Evolutionary conservation across 1,284 basidiomycete genomes (phyloP).

Genomic region (Irpex rosettiformis): DNA sequence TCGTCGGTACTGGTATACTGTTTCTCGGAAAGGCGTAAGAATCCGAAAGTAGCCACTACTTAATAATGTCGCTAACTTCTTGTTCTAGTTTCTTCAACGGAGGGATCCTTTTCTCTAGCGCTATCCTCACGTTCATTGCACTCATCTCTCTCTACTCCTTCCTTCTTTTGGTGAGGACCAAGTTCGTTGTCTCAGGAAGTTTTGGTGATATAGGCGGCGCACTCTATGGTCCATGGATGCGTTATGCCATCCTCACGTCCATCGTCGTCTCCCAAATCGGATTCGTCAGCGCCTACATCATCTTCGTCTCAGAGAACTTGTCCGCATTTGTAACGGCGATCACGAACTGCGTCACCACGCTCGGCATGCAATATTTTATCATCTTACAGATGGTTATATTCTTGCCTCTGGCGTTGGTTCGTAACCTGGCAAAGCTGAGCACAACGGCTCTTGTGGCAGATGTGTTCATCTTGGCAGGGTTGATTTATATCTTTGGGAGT

Average conservation of each 20-base stretch:
- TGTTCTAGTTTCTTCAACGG: conserved; percentile 89
- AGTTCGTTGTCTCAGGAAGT: conserved; percentile 86
- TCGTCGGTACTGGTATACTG: conserved; percentile 94
- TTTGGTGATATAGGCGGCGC: conserved; percentile 97
- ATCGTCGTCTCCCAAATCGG: conserved; percentile 91
- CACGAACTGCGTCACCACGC: conserved; percentile 69
- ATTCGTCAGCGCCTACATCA: conserved; percentile 89
- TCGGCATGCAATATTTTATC: conserved; percentile 82
- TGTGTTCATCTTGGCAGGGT: conserved; percentile 89
- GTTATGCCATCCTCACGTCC: conserved; percentile 83
- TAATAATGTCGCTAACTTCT: conserved; percentile 8
- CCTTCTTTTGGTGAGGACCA: conserved; percentile 86
- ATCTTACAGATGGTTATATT: conserved; percentile 83
- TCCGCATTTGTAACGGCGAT: conserved; percentile 86
- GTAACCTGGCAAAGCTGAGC: conserved; percentile 91
- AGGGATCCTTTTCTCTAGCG: conserved; percentile 86
- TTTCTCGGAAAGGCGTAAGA: conserved; percentile 92
- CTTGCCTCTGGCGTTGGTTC: conserved; percentile 81
- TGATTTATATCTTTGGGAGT: conserved; percentile 83
- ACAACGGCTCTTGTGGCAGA: conserved; percentile 93
- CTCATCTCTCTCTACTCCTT: conserved; percentile 92
- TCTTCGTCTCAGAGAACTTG: conserved; percentile 94
- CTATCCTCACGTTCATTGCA: conserved; percentile 82
- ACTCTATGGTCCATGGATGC: conserved; percentile 92
- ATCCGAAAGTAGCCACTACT: background rate